These are phyloP conservation scores for Turritis glabra DNA, from an alignment of 345 rosid genomes.

Conservation along the genomic window DNA sequence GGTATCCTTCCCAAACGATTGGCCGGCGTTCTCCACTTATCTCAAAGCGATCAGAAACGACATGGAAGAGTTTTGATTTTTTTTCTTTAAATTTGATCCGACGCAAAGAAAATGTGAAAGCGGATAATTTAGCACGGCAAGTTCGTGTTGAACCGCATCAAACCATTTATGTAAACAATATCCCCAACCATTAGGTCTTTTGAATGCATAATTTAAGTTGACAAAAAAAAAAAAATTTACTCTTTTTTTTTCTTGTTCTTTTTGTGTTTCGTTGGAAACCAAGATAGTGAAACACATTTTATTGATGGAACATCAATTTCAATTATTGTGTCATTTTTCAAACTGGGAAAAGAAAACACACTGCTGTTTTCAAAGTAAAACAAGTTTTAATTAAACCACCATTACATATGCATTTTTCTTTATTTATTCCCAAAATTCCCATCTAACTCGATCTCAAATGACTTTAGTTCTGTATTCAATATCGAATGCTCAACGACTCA, in stretches of 20 bases:
- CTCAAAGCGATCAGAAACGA: too few species aligned
- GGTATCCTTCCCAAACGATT: too few species aligned
- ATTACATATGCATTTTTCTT: background rate
- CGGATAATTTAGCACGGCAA: too few species aligned
- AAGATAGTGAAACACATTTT: slow-evolving; percentile 20
- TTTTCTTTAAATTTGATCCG: too few species aligned
- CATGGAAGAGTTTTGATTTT: too few species aligned
- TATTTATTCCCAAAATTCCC: background rate
- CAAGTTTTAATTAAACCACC: background rate
- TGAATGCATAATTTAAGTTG: too few species aligned
- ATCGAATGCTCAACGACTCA: slow-evolving; percentile 5
- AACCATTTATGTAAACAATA: too few species aligned
- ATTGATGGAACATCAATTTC: slow-evolving; percentile 15
- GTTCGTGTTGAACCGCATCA: too few species aligned
- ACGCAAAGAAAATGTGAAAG: too few species aligned
- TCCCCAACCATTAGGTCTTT: too few species aligned
- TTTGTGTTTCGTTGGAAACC: slow-evolving; percentile 17
- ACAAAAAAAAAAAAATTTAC: too few species aligned
- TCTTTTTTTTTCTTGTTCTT: background rate
- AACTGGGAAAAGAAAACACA: background rate
- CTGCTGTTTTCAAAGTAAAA: background rate
- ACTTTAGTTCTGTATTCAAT: background rate
- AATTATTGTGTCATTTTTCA: slow-evolving; percentile 23
- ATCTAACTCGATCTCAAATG: background rate
- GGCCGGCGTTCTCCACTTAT: too few species aligned